These are phyloP conservation scores for Fusarium anguioides DNA, from an alignment of 2,329 filamentous ascomycete genomes.

Conservation along the genomic window DNA sequence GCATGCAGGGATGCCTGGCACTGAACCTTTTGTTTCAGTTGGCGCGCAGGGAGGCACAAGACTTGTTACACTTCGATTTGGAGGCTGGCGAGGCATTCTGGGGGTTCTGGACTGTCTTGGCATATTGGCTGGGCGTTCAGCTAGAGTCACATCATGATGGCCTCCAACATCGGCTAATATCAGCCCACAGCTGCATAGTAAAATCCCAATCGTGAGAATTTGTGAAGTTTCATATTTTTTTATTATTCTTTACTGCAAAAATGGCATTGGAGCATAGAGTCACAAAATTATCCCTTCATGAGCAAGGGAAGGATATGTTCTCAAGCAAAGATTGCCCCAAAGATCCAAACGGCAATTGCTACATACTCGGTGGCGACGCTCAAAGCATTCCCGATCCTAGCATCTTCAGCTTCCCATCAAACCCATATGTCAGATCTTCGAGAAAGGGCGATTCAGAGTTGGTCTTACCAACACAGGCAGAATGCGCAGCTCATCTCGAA, in stretches of 20 bases:
- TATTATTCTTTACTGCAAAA: background rate
- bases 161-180: fast-evolving
- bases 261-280: constrained; percentile 17
- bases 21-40: constrained; percentile 9
- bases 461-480: background rate
- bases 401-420: background rate
- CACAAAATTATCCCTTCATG: constrained; percentile 13
- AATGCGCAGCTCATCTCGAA: constrained; percentile 62
- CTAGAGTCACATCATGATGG: background rate
- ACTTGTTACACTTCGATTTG: background rate
- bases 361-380: background rate
- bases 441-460: background rate
- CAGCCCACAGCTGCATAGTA: background rate
- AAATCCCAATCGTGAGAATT: background rate
- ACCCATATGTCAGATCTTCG: fast-evolving
- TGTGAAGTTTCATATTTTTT: background rate
- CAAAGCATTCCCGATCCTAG: constrained; percentile 2
- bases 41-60: background rate
- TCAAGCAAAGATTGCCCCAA: background rate
- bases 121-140: too few relatives aligned
- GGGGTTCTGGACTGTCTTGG: background rate
- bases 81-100: background rate
- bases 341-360: constrained; percentile 1
- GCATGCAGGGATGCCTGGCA: background rate
- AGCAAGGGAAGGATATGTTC: constrained; percentile 17